phyloP scores from a whole-genome alignment of 139 green algal genomes.

The Ettlia oleoabundans region DNA sequence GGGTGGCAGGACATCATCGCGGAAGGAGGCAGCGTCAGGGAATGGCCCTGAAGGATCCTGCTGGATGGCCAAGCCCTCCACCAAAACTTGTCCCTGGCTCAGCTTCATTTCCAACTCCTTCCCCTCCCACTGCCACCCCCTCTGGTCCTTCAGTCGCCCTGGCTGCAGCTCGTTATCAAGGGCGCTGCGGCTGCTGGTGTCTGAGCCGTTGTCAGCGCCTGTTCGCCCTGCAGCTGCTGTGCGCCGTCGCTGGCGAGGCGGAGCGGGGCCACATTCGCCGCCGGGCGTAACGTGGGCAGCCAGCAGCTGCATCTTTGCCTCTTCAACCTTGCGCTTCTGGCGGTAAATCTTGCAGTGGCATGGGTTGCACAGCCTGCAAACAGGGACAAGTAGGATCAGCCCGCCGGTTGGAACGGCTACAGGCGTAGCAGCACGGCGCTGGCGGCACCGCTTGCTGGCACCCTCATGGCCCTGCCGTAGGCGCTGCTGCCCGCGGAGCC shows the following conservation, averaged over 20 bases:
- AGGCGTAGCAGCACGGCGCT: too few species aligned
- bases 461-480: too few species aligned
- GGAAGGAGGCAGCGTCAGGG: not conserved
- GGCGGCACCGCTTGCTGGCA: too few species aligned
- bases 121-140: not conserved
- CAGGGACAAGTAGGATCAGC: too few species aligned
- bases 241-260: not conserved
- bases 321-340: not conserved
- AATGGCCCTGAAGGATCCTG: too few species aligned
- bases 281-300: not conserved
- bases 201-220: not conserved
- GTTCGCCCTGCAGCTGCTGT: not conserved
- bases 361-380: constrained; percentile 16
- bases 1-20: too few species aligned
- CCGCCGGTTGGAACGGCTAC: too few species aligned
- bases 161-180: not conserved
- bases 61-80: not conserved
- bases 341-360: constrained; percentile 12
- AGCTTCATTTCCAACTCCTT: not conserved
- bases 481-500: too few species aligned
- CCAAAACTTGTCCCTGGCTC: not conserved
- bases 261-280: not conserved
- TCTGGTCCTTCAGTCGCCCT: not conserved
- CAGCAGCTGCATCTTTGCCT: not conserved
- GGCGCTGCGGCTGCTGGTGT: not conserved